These are phyloP conservation scores for Pichia rugopelliculosa DNA, from an alignment of 805 yeast genomes.

Conservation along the genomic window DNA sequence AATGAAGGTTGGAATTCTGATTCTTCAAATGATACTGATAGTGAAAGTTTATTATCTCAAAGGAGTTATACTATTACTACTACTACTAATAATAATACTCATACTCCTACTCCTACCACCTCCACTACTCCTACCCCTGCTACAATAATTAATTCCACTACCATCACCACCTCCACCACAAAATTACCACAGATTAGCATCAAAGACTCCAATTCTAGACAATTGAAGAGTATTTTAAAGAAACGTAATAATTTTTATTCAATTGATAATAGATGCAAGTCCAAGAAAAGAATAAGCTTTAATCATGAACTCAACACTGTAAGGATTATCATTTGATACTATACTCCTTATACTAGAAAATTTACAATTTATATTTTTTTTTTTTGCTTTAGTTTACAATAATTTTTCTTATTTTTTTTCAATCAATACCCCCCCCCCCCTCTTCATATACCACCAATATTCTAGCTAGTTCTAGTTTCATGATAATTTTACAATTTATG, in stretches of 20 bases:
- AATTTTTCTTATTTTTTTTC: too few species aligned
- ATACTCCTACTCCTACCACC: too few species aligned
- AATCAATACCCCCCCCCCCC: too few species aligned
- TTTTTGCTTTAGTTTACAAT: too few species aligned
- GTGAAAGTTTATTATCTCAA: constrained; percentile 2
- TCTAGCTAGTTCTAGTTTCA: too few species aligned
- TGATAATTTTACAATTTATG: too few species aligned
- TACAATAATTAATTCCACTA: background rate
- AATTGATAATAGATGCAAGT: background rate
- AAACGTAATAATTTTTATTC: constrained; percentile 1
- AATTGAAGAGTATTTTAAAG: constrained; percentile 6
- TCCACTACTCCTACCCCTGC: background rate
- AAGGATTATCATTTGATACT: constrained; percentile 2
- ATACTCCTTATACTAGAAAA: too few species aligned
- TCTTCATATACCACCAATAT: too few species aligned
- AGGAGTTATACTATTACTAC: constrained; percentile 2
- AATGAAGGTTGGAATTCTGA: constrained; percentile 1
- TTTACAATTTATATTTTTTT: too few species aligned
- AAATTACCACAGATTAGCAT: background rate
- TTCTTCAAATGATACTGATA: constrained; percentile 2
- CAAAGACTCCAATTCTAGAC: background rate
- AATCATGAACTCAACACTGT: constrained; percentile 3
- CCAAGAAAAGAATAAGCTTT: constrained; percentile 7
- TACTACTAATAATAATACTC: too few species aligned
- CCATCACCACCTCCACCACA: background rate